Evolutionary conservation across 495 filamentous ascomycete species (phyloP), one percentile per base, ranked within the genome.

Genomic region (Cercophora newfieldiana): DNA sequence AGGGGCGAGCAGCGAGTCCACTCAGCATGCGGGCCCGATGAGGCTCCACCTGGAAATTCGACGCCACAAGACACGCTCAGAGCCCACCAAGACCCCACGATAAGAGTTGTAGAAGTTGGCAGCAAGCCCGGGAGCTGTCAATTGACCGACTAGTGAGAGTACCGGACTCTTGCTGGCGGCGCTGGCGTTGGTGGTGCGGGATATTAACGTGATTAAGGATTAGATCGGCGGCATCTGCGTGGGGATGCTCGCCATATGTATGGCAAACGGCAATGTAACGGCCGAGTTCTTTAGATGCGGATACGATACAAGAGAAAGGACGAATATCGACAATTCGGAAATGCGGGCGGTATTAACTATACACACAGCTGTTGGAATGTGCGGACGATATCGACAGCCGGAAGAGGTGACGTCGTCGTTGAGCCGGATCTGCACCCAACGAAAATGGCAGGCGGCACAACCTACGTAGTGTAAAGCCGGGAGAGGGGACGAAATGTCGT

Each of bases 181-280:
- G n/a, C 29, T n/a, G 51, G 37, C 59, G 59, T n/a, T n/a, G n/a
- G n/a, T n/a, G 49, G 6, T n/a, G 50, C 19, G 61, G 21, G 21
- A 33, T 54, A 63, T 63, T 63, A 63, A 30, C 29, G 21, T 12
- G 28, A 63, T 63, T 63, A 63, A 29, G 28, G 26, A 63, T 63
- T 63, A 63, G 50, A n/a, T 37, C 19, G 50, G 37, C 61, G 19
- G 61, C 61, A 63, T 55, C 37, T 50, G 50, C 21, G 50, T 28
- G 21, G 12, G 1, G 37, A 63, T 50, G 48, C 47, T 44, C 44
- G 22, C 59, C 25, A 44, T 37, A 7, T 22, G 59, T 33, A 19
- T 60, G 18, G 12, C 26, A n/a, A 18, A 12, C 14, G 30, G 16
- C 26, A 56, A 28, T 8, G 22, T 24, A n/a, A 29, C 25, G 25